A percentile compares a stretch with the other conserved stretches of the same genome.
Conservation (phyloP, 2,329 filamentous ascomycete genomes). For the Aureobasidium vineae region DNA sequence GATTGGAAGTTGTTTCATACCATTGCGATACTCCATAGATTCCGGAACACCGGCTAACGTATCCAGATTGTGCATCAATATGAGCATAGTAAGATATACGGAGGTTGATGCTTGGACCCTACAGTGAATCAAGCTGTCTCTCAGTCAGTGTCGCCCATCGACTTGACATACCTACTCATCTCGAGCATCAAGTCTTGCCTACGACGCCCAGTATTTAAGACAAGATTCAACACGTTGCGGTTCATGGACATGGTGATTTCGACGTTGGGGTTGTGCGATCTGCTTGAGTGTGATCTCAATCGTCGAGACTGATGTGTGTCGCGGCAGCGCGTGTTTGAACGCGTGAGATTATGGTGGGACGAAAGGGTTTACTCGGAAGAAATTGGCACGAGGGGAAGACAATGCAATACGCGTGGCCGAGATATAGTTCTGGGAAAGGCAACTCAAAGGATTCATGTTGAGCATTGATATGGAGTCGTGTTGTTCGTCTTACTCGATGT, state of each 20-base stretch:
- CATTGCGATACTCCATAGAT: neutral
- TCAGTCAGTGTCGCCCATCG: neutral
- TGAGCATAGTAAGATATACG: neutral
- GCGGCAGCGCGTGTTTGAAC: neutral
- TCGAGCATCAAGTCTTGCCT: neutral
- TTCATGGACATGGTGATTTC: neutral
- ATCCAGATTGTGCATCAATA: neutral
- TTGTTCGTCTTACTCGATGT: constrained; percentile 8
- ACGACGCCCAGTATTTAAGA: neutral
- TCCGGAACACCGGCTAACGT: neutral
- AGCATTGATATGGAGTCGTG: neutral
- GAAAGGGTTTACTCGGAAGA: too few species aligned
- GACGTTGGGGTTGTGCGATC: neutral
- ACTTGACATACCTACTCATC: neutral
- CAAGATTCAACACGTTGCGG: too few species aligned
- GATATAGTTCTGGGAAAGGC: neutral
- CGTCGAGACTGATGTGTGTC: neutral
- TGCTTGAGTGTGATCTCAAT: neutral
- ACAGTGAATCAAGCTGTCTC: neutral
- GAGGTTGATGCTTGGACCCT: neutral
- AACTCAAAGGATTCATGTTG: too few species aligned
- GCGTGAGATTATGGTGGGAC: too few species aligned
- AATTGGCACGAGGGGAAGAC: too few species aligned
- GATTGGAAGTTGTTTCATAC: neutral
- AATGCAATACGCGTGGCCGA: neutral